Base-by-base conservation (phyloP, 106 monocot species). In the Ottelia alismoides region DNA sequence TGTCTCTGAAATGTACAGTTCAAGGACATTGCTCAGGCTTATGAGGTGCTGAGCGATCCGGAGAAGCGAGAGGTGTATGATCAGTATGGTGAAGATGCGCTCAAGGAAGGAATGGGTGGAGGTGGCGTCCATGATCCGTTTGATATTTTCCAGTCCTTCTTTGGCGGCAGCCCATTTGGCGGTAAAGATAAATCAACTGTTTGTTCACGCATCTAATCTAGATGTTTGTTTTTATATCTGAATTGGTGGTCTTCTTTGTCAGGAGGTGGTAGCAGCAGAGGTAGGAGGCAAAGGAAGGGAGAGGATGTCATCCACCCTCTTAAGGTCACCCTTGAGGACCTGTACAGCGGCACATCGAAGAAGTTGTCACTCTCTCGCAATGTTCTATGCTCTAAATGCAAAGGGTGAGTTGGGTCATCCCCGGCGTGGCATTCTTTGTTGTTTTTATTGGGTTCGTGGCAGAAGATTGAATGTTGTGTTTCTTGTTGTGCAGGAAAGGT, bases 41-140 rank as follows among this genome's bases (percentile, higher is more conserved):
- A 90, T 66, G 84, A 90, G 52, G 78, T 84, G 22, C 60, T 84
- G 7, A 84, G 80, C 49, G 90, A 90, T 44, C 75, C 90, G 22
- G 80, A 84, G 57, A 84, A 84, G 66, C 74, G 84, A 40, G 81
- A 77, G 21, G 81, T 90, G 9, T 90, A 90, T 61, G 90, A 90
- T 49, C 68, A 77, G 47, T 84, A 90, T 58, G 90, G 90, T 53
- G 90, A 84, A 62, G 84, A 81, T 73, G 84, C 80, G 1, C 80
- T 90, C 21, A 84, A 78, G 64, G 90, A 90, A 60, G 84, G 84
- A 56, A 80, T 80, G 83, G 83, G 80, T 2, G 74, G 64, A 20
- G 83, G 78, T 7, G 65, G 61, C 20, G 62, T 60, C 27, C 84
- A 84, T 35, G 74, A 81, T 55, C 77, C 80, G 18, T 81, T 90